Conservation (phyloP, 176 grass and related monocot genomes). For the Juncus effusus region DNA sequence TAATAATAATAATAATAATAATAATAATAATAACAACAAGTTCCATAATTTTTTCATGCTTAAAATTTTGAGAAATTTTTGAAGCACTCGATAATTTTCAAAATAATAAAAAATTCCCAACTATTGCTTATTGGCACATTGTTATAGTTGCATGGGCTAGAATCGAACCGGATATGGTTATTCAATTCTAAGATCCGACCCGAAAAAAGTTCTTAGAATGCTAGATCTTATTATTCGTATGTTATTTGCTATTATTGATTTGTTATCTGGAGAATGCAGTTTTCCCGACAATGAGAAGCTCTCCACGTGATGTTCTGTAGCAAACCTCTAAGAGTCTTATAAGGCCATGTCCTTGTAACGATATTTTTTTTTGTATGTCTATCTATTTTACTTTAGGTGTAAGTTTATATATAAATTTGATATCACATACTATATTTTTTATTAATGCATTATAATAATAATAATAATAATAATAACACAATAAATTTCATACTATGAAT, state of each 20-base stretch:
- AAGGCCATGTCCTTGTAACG: neutral
- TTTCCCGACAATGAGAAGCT: conserved; percentile 20
- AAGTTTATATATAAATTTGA: too few relatives aligned
- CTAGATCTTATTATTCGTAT: conserved; percentile 30
- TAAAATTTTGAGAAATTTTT: neutral
- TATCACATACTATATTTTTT: too few relatives aligned
- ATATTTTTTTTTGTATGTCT: neutral
- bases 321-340: neutral
- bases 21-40: too few relatives aligned
- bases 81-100: neutral
- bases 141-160: too few relatives aligned
- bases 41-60: too few relatives aligned
- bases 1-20: too few relatives aligned
- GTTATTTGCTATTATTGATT: conserved; percentile 10
- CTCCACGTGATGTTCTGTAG: conserved; percentile 20
- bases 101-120: too few relatives aligned
- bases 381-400: neutral
- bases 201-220: conserved; percentile 7
- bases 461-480: too few relatives aligned
- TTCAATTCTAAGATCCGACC: neutral
- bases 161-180: too few relatives aligned
- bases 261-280: neutral
- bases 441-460: too few relatives aligned
- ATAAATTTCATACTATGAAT: too few relatives aligned
- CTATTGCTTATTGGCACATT: too few relatives aligned